Conservation (phyloP, 2,329 filamentous ascomycete species). For the Ceratocystis smalleyi region DNA sequence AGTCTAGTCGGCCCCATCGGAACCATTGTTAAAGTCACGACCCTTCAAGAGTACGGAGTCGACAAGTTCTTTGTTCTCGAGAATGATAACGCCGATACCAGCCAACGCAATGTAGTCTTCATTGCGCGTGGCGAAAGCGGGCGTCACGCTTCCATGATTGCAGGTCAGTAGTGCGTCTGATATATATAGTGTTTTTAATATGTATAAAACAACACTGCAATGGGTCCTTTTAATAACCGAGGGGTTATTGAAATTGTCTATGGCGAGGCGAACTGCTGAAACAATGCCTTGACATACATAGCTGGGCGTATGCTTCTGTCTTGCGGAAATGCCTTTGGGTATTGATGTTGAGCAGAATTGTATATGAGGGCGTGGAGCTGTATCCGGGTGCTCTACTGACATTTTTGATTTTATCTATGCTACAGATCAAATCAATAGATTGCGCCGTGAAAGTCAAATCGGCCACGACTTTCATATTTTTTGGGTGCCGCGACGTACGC, state of each 20-base stretch:
- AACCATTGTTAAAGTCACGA: conserved; percentile 86
- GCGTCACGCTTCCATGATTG: conserved; percentile 67
- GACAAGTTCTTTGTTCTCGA: conserved; percentile 96
- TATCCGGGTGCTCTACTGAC: neutral
- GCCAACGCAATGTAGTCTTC: conserved; percentile 89
- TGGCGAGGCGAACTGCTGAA: neutral
- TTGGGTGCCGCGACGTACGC: conserved; percentile 83
- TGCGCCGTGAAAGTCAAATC: conserved; percentile 73
- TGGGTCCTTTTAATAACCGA: neutral
- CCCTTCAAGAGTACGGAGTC: conserved; percentile 90
- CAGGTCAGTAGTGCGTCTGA: conserved; percentile 47
- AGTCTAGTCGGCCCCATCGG: conserved; percentile 79
- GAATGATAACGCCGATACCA: conserved; percentile 86
- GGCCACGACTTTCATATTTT: conserved; percentile 95
- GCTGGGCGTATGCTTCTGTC: neutral
- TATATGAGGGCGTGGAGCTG: neutral
- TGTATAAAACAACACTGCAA: neutral
- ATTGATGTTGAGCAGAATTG: neutral
- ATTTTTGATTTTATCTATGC: conserved; percentile 16
- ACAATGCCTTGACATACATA: neutral
- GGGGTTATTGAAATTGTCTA: neutral
- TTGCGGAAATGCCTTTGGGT: neutral
- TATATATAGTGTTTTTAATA: neutral
- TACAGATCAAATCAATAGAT: conserved; percentile 73
- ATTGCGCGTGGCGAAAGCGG: conserved; percentile 81